Conservation (phyloP, 176 grass and related monocot species). For the Oryza rufipogon region DNA sequence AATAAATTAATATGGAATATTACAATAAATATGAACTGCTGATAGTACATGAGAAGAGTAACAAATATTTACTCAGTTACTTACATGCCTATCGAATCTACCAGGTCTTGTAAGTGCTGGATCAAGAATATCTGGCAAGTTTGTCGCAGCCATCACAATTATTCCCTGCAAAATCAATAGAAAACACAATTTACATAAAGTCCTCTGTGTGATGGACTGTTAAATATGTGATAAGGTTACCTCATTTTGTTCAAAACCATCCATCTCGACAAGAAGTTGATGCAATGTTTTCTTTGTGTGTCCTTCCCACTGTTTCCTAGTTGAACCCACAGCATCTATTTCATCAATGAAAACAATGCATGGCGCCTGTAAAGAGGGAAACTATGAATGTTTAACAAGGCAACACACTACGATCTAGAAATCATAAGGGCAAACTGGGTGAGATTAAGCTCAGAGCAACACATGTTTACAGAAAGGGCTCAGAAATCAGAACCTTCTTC, state of each 20-base stretch:
- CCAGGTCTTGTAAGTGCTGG: conserved; percentile 96
- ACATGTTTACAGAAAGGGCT: conserved; percentile 11
- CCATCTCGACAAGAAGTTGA: conserved; percentile 99
- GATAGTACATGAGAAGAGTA: neutral
- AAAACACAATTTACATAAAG: conserved; percentile 18
- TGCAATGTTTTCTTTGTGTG: conserved; percentile 99
- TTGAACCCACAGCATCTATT: conserved; percentile 98
- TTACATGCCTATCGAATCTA: conserved; percentile 99
- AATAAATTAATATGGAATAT: conserved; percentile 3
- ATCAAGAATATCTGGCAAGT: conserved; percentile 98
- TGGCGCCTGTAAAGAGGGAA: conserved; percentile 64
- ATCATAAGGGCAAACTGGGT: neutral
- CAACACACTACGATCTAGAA: neutral
- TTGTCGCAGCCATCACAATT: conserved; percentile 99
- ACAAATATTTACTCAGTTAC: conserved; percentile 40
- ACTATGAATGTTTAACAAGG: neutral
- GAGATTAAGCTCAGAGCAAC: conserved; percentile 3
- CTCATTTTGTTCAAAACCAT: conserved; percentile 99
- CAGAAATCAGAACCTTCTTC: conserved; percentile 71
- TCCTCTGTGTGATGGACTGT: neutral
- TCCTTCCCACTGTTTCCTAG: conserved; percentile 99
- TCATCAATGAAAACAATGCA: conserved; percentile 99
- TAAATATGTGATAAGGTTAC: conserved; percentile 46
- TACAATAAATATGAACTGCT: neutral
- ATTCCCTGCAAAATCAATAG: conserved; percentile 70